phyloP scores from a whole-genome alignment of 2,329 filamentous ascomycete genomes.

The Teratosphaeria viscida region DNA sequence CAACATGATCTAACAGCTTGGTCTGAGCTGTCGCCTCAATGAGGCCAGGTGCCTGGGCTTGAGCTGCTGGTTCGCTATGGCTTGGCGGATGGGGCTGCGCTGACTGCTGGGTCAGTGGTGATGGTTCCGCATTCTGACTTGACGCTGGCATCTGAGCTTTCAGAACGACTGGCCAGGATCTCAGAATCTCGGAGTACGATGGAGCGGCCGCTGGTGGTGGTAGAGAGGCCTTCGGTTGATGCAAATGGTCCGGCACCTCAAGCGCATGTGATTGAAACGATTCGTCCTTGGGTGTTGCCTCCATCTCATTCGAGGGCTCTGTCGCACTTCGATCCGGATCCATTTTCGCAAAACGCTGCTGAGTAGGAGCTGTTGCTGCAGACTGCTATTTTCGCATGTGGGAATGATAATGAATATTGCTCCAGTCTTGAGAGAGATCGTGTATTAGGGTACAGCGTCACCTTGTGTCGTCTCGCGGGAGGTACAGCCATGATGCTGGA shows the following conservation, averaged over 20 bases:
- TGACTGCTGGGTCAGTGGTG: not conserved
- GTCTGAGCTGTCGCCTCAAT: not conserved
- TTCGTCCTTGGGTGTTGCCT: not conserved
- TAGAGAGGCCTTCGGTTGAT: not conserved
- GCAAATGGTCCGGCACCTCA: not conserved
- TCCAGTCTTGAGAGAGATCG: not conserved
- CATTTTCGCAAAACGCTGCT: not conserved
- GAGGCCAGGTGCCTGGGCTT: not conserved
- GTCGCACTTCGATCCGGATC: not conserved
- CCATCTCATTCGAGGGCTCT: not conserved
- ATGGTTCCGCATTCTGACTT: not conserved
- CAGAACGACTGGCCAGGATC: not conserved
- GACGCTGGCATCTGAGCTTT: not conserved
- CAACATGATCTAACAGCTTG: not conserved
- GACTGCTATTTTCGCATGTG: too few relatives aligned
- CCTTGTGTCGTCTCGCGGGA: not conserved
- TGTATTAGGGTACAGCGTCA: not conserved
- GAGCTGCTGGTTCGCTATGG: not conserved
- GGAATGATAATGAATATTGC: not conserved
- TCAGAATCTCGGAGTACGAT: not conserved
- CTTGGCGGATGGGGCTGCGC: not conserved
- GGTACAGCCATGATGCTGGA: not conserved
- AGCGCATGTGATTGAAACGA: not conserved
- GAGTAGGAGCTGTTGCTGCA: not conserved
- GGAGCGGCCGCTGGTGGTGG: not conserved